These are phyloP conservation scores for Jimgerdemannia lactiflua DNA, from an alignment of 192 early-diverging fungal species.

Conservation along the genomic window DNA sequence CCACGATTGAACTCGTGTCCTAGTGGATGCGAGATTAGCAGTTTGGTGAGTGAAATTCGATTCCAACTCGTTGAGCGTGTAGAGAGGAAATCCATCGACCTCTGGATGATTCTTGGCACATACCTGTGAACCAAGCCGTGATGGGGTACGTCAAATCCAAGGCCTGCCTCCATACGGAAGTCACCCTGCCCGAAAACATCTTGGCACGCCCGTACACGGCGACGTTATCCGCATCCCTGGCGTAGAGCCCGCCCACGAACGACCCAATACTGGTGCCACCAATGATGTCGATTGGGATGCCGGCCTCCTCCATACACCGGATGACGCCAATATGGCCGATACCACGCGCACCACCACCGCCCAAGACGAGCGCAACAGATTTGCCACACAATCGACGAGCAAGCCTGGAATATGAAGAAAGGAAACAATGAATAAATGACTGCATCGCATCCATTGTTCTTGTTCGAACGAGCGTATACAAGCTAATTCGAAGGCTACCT, in stretches of 20 bases:
- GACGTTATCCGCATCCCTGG: slow-evolving; percentile 84
- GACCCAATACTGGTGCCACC: slow-evolving; percentile 97
- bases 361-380: slow-evolving; percentile 90
- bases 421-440: not conserved
- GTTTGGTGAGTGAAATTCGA: not conserved
- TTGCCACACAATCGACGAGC: slow-evolving; percentile 90
- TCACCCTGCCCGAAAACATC: slow-evolving; percentile 76
- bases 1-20: slow-evolving; percentile 95
- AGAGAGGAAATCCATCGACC: not conserved
- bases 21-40: slow-evolving; percentile 1
- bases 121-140: slow-evolving; percentile 84
- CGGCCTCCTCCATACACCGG: slow-evolving; percentile 93
- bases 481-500: slow-evolving; percentile 15
- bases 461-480: not conserved
- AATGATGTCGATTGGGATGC: slow-evolving; percentile 96
- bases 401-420: slow-evolving; percentile 63
- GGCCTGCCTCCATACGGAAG: slow-evolving; percentile 83
- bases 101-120: slow-evolving; percentile 2
- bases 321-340: slow-evolving; percentile 92
- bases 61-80: not conserved
- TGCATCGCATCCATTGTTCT: slow-evolving; percentile 23
- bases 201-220: slow-evolving; percentile 84
- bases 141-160: slow-evolving; percentile 96
- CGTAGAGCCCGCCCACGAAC: slow-evolving; percentile 95
- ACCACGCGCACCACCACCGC: slow-evolving; percentile 97